Base-by-base conservation (phyloP, 441 rosid species). In the Oxalis stricta region DNA sequence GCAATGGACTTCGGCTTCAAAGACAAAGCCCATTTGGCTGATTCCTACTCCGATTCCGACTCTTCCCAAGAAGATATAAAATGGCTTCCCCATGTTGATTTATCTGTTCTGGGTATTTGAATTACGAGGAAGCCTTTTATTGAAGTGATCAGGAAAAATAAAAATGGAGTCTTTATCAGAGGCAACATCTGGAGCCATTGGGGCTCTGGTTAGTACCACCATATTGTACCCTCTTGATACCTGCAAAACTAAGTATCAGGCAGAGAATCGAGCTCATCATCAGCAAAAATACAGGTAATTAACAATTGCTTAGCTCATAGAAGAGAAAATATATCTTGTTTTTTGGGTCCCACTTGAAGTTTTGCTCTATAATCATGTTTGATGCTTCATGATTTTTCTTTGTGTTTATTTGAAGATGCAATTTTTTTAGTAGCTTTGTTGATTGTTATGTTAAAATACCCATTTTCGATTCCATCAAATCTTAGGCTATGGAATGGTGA, bases 181-280 rank as follows among this genome's bases (percentile, higher is more conserved):
- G 46, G 94, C 88, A 18, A 72, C 82, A 2, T 79, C 94, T 1
- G 94, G 88, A 24, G 88, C 88, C 63, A 55, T 82, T 40, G 97
- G 86, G 37, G 72, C 94, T 31, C 70, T 88, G 44, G 78, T 82
- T n/a, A 82, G 94, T 79, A 84, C 88, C 15, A 77, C 95, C 23
- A 60, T 79, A 5, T 49, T 77, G 37, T 84, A 88, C 69, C 94
- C 97, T 52, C 94, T 88, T 19, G 97, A 88, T 51, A 88, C 85
- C 26, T 88, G 97, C 58, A 84, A 82, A 71, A 72, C 76, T 64
- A 84, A 84, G 48, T 88, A 77, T 51, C 97, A 88, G 40, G 94
- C 97, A 20, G 96, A 87, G 70, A 65, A 70, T 54, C 59, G 70
- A 45, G 66, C 77, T 64, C 73, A 61, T 2, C 72, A 68, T 46